These are phyloP conservation scores for Ceratocystis colombiana DNA, from an alignment of 2,329 filamentous ascomycete genomes.

Conservation along the genomic window DNA sequence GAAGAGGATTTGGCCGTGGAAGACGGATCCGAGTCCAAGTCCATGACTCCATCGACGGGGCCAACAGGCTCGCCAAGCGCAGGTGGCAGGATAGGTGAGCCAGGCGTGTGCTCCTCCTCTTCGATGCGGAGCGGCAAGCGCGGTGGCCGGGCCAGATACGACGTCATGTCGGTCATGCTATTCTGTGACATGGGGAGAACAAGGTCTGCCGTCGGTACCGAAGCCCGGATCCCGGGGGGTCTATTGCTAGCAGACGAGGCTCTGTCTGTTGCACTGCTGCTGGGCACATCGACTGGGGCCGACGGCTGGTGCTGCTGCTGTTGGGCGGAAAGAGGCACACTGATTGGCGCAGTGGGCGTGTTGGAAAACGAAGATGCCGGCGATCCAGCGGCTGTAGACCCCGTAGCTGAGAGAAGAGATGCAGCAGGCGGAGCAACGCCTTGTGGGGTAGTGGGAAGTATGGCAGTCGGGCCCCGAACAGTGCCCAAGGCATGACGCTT, in stretches of 20 bases:
- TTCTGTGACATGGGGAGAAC: slow-evolving; percentile 40
- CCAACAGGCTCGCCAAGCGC: slow-evolving; percentile 36
- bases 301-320: slow-evolving; percentile 13
- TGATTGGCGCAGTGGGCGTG: slow-evolving; percentile 31
- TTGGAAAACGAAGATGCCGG: slow-evolving; percentile 2
- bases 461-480: background rate
- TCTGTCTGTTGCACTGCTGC: slow-evolving; percentile 18
- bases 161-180: slow-evolving; percentile 53
- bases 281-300: slow-evolving; percentile 23
- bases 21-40: slow-evolving; percentile 40
- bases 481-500: background rate
- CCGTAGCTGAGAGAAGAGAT: slow-evolving; percentile 51
- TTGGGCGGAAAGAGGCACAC: slow-evolving; percentile 25
- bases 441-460: slow-evolving; percentile 44
- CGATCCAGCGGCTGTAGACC: slow-evolving; percentile 37
- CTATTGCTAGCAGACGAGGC: slow-evolving; percentile 1
- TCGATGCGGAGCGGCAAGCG: slow-evolving; percentile 87
- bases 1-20: slow-evolving; percentile 48
- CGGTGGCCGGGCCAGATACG: slow-evolving; percentile 62
- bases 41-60: slow-evolving; percentile 38
- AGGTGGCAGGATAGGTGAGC: slow-evolving; percentile 75
- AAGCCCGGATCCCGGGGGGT: slow-evolving; percentile 21
- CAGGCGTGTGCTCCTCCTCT: slow-evolving; percentile 78
- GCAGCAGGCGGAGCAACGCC: slow-evolving; percentile 52
- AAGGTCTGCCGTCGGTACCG: slow-evolving; percentile 21